Evolutionary conservation across 352 stramenopile species (phyloP), one percentile per base, ranked within the genome.

Genomic region (Phytophthora citricola): DNA sequence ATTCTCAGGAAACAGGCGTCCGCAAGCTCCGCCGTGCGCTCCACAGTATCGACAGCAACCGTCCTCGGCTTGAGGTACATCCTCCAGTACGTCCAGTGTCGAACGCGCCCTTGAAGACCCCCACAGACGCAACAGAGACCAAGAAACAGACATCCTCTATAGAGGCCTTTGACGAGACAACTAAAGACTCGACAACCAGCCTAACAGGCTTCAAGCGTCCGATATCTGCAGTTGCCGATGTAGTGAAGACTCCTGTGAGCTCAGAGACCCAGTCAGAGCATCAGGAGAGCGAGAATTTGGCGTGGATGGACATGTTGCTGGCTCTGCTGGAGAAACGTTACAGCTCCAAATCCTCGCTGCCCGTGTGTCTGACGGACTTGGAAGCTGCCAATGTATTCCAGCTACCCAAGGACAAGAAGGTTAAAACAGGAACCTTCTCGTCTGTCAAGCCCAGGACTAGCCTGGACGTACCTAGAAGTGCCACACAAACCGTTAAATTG

Each of bases 231-330:
- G 15, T 43, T 0, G 9, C 1, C 1, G 14, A 67, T 12, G 57
- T 47, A 26, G 10, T 0, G 4, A 60, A 47, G 51, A 47, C 15
- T 0, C 39, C 31, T 4, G 20, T 4, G 2, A 20, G 41, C 41
- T 46, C 20, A 27, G 31, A 15, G 0, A 36, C 38, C 0, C 52
- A 46, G 12, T 62, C 56, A 7, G 55, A 76, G 20, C 54, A 40
- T 2, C 47, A 69, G 24, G 66, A 79, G 47, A 71, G 75, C 20
- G 83, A 91, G 53, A 95, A 93, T 63, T 58, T 89, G 26, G 87
- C 87, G 45, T 95, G 87, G 87, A 87, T 92, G 62, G 87, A 95
- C 58, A 95, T 95, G 87, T 80, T 92, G 49, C 65, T 92, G 12
- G 79, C 81, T 3, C 63, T 95, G 10, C 59, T 93, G 20, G 81